Evolutionary conservation across 352 stramenopile species (phyloP), one percentile per base, ranked within the genome.

Genomic region (Phytophthora cactorum): DNA sequence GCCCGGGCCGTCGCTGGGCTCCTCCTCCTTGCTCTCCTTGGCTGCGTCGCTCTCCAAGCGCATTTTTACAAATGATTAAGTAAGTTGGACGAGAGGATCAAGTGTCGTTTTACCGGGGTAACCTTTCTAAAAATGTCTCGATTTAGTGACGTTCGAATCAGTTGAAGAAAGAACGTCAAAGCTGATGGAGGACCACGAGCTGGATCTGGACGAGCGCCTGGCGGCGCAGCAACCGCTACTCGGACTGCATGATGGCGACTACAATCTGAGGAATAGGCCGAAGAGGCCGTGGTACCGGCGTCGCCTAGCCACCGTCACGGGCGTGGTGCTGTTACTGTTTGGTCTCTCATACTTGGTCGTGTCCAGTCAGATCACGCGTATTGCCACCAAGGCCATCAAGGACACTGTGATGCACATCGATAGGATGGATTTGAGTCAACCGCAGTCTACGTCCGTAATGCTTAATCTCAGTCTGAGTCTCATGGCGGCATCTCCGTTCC

Each of bases 401-500:
- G 77, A 75, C 15, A 87, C 86, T 2, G 64, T 65, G 11, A 91
- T 94, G 82, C 63, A 68, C 44, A 82, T 92, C n/a, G 43, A 68
- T 4, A 66, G 50, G 38, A 89, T 94, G 86, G 72, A 77, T 54
- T 72, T 94, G 47, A 86, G 73, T 25, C 67, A 74, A 0, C 86
- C 86, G 7, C 45, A 59, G 4, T 15, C 32, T 5, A 47, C 59
- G 6, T 66, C 49, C 8, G 71, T 94, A 29, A 70, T 52, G 44
- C 76, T 94, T 10, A 72, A 82, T 45, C 70, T 94, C 39, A 64
- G 68, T 63, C 59, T 94, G 38, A 63, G 68, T 51, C 66, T 94
- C 14, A 52, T 64, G 28, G 89, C 82, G 27, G 46, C 67, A 25
- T 92, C 84, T n/a, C 32, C 70, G 7, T 91, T 92, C 49, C 55